Conservation (phyloP, 176 grass and related monocot species). For the Rhynchospora pubera region DNA sequence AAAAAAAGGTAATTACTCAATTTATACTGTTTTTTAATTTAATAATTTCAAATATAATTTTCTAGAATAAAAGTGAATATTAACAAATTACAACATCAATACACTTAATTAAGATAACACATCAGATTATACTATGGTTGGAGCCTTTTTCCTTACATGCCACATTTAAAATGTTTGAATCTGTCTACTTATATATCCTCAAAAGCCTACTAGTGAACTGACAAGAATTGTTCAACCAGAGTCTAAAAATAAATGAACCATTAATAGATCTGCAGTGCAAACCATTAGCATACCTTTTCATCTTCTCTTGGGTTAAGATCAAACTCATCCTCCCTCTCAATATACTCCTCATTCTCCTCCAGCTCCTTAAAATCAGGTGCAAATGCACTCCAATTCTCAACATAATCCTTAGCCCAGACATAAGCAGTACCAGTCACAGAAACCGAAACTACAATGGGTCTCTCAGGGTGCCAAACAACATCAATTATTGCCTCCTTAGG, state of each 20-base stretch:
- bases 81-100: background rate
- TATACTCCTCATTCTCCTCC: constrained; percentile 97
- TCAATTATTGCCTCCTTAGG: constrained; percentile 91
- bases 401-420: constrained; percentile 88
- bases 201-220: background rate
- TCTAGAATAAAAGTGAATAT: background rate
- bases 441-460: constrained; percentile 68
- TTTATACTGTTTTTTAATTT: background rate
- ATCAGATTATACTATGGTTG: background rate
- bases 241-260: constrained; percentile 15
- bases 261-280: background rate
- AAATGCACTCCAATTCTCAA: constrained; percentile 96
- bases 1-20: background rate
- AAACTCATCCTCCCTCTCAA: constrained; percentile 89
- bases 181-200: background rate
- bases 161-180: too few relatives aligned
- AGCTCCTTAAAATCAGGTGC: constrained; percentile 95
- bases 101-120: background rate
- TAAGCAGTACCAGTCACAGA: constrained; percentile 68
- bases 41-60: background rate
- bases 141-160: too few relatives aligned
- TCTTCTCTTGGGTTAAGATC: constrained; percentile 57
- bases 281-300: constrained; percentile 46
- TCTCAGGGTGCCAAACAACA: constrained; percentile 90
- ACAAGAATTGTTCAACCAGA: background rate